These are phyloP conservation scores for Plenodomus lindquistii DNA, from an alignment of 2,329 filamentous ascomycete species.

Conservation along the genomic window DNA sequence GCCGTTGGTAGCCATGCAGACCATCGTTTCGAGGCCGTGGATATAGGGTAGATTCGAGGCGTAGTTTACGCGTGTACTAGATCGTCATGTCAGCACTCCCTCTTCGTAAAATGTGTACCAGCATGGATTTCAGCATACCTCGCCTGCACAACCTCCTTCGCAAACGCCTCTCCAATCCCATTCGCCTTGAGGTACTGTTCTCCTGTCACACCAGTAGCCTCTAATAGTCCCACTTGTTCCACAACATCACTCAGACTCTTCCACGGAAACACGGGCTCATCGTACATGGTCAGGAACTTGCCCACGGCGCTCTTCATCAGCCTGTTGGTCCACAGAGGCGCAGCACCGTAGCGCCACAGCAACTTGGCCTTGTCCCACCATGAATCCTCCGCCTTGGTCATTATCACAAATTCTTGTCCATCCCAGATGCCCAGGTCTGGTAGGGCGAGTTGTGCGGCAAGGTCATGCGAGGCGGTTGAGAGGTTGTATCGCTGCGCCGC, in stretches of 20 bases:
- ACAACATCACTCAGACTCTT: constrained; percentile 70
- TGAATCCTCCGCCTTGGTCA: constrained; percentile 61
- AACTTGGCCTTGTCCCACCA: constrained; percentile 84
- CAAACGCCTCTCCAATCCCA: constrained; percentile 68
- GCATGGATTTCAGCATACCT: constrained; percentile 22
- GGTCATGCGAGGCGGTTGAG: constrained; percentile 45
- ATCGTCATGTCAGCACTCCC: constrained; percentile 1
- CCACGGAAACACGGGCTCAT: constrained; percentile 83
- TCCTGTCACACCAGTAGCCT: constrained; percentile 72
- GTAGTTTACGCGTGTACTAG: constrained; percentile 88
- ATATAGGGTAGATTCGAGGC: constrained; percentile 85
- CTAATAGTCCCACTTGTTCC: constrained; percentile 67
- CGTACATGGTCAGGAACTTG: constrained; percentile 79
- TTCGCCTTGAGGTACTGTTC: constrained; percentile 71
- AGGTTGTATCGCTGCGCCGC: constrained; percentile 75
- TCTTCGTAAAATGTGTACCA: neutral
- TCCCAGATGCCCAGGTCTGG: constrained; percentile 79
- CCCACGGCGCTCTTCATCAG: constrained; percentile 72
- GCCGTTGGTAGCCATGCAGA: constrained; percentile 86
- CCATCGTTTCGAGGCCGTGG: constrained; percentile 88
- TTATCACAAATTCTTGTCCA: constrained; percentile 72
- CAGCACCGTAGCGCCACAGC: constrained; percentile 81
- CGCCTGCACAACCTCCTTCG: constrained; percentile 83
- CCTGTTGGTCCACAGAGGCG: constrained; percentile 72
- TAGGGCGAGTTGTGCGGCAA: constrained; percentile 32